These are phyloP conservation scores for Williopsis jadinii DNA, from an alignment of 1,139 yeast genomes.

Conservation along the genomic window DNA sequence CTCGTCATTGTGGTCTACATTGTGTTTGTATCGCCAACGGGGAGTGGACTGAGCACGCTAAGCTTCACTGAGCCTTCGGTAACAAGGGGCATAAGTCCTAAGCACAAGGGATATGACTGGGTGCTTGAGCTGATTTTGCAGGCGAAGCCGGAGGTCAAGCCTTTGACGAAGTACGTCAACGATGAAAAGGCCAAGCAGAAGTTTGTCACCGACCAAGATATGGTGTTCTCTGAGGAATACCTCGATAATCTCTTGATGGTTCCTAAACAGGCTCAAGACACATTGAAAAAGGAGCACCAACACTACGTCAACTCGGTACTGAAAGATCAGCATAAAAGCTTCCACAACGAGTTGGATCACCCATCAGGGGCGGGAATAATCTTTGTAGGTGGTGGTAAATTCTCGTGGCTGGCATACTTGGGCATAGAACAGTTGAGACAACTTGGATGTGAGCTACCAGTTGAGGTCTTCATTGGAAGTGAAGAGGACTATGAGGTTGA, in stretches of 20 bases:
- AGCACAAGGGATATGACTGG: slow-evolving; percentile 16
- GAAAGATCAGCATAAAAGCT: slow-evolving; percentile 11
- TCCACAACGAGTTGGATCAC: slow-evolving; percentile 4
- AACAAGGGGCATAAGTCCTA: no score
- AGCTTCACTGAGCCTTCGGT: no score
- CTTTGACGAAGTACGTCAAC: slow-evolving; percentile 21
- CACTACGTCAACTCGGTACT: slow-evolving; percentile 13
- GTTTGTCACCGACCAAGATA: slow-evolving; percentile 27
- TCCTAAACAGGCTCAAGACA: slow-evolving; percentile 15
- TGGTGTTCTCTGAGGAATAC: slow-evolving; percentile 24
- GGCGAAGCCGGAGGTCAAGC: slow-evolving; percentile 22
- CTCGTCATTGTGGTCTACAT: no score
- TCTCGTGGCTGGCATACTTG: slow-evolving; percentile 46
- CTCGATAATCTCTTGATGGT: slow-evolving; percentile 23
- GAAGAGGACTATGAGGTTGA: slow-evolving; percentile 41
- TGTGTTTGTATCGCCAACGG: no score
- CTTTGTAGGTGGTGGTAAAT: slow-evolving; percentile 56
- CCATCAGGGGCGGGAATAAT: slow-evolving; percentile 40
- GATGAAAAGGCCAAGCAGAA: slow-evolving; percentile 25
- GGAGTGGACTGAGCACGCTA: no score
- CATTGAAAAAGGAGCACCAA: slow-evolving; percentile 22
- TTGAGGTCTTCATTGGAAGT: slow-evolving; percentile 55
- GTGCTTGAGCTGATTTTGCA: slow-evolving; percentile 22
- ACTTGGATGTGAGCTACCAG: slow-evolving; percentile 47
- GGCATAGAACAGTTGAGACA: slow-evolving; percentile 46